Evolutionary conservation across 2,329 filamentous ascomycete species (phyloP).

Genomic region (Phaeosphaeria sp.): DNA sequence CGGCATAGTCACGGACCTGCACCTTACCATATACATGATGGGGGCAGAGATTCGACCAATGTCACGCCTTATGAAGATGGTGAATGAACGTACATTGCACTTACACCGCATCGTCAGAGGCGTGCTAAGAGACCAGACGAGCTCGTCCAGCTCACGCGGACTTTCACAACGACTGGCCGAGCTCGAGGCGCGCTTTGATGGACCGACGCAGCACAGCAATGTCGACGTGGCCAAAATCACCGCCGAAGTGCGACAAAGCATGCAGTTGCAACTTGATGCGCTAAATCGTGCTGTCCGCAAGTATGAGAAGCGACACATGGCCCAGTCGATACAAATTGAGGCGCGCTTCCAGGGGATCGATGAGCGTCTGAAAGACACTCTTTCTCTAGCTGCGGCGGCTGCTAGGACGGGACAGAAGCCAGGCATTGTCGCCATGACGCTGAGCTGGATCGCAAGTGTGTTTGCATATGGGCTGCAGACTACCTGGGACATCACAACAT

Average conservation of each 20-base stretch:
- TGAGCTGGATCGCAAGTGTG: constrained; percentile 36
- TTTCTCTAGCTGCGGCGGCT: constrained; percentile 79
- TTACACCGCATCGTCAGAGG: constrained; percentile 73
- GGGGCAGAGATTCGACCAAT: constrained; percentile 85
- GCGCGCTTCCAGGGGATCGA: constrained; percentile 76
- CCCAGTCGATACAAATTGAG: constrained; percentile 78
- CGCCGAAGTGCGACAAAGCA: constrained; percentile 66
- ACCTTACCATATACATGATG: constrained; percentile 87
- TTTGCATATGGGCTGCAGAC: constrained; percentile 31
- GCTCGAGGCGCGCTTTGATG: constrained; percentile 67
- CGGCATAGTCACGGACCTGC: constrained; percentile 89
- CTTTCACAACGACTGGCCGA: constrained; percentile 71
- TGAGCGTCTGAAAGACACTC: constrained; percentile 73
- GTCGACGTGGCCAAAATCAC: constrained; percentile 51
- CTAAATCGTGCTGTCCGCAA: constrained; percentile 86
- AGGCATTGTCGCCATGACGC: constrained; percentile 34
- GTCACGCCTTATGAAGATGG: constrained; percentile 80
- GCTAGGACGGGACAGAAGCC: constrained; percentile 46
- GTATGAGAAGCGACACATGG: constrained; percentile 86
- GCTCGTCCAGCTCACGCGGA: constrained; percentile 28
- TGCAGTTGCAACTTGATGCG: constrained; percentile 85
- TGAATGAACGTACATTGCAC: constrained; percentile 79
- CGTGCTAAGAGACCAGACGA: constrained; percentile 24
- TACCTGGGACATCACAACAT: constrained; percentile 36
- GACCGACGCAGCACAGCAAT: constrained; percentile 45